Conservation (phyloP, 2,329 filamentous ascomycete genomes). For the Erysiphe pulchra region DNA sequence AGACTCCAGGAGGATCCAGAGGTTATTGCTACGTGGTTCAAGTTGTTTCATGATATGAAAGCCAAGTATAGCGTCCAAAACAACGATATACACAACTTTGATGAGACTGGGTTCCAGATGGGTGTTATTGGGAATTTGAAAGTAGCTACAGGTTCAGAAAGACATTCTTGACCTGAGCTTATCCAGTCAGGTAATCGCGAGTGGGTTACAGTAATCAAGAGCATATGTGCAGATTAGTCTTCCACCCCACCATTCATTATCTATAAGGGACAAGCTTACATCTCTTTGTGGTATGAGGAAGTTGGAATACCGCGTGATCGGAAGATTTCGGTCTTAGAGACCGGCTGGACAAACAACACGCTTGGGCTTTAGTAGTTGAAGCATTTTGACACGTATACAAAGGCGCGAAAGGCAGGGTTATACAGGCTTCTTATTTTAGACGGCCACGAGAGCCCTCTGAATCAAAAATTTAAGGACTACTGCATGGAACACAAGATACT, state of each 20-base stretch:
- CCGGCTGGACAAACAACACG: slow-evolving; percentile 15
- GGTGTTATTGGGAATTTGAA: no score
- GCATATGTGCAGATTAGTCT: background rate
- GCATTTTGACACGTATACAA: slow-evolving; percentile 15
- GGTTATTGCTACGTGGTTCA: background rate
- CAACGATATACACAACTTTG: no score
- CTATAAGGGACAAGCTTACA: slow-evolving; percentile 2
- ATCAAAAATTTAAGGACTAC: slow-evolving; percentile 14
- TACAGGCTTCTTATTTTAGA: slow-evolving; percentile 16
- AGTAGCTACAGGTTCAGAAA: background rate
- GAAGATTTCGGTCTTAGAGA: slow-evolving; percentile 12
- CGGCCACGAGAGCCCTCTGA: slow-evolving; percentile 11
- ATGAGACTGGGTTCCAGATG: no score
- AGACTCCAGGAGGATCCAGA: background rate
- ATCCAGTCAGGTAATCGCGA: background rate
- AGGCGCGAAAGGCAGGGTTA: slow-evolving; percentile 5
- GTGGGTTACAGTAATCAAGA: background rate
- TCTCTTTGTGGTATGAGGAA: slow-evolving; percentile 8
- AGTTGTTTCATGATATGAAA: no score
- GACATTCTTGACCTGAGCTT: background rate
- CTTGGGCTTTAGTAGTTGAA: slow-evolving; percentile 14
- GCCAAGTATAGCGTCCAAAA: no score
- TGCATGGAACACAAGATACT: slow-evolving; percentile 16
- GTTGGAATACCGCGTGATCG: slow-evolving; percentile 8
- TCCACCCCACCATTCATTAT: background rate